These are phyloP conservation scores for Gracilariopsis chorda DNA, from an alignment of 23 red algal species.

Conservation along the genomic window DNA sequence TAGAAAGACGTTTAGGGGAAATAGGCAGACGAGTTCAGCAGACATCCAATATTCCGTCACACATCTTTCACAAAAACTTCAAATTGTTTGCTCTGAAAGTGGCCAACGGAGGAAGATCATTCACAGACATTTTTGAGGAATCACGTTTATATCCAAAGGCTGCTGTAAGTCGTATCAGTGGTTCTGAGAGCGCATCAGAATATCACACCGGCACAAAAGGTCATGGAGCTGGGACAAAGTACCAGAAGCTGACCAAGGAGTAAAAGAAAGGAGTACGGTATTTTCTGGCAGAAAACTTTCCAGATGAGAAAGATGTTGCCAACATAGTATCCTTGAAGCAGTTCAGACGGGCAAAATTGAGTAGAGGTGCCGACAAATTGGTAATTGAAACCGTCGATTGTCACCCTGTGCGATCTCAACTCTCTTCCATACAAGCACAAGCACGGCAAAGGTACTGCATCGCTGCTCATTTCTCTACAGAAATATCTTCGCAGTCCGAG, in stretches of 20 bases:
- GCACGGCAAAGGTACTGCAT: background rate
- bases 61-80: background rate
- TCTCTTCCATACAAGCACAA: background rate
- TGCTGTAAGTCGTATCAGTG: background rate
- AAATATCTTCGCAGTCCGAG: background rate
- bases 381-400: background rate
- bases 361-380: background rate
- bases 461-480: background rate
- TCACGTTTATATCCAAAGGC: background rate
- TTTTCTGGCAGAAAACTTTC: background rate
- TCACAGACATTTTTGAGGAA: background rate
- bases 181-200: background rate
- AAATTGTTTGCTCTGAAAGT: constrained; percentile 12
- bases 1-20: background rate
- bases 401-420: background rate
- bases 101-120: background rate
- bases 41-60: background rate
- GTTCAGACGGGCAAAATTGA: background rate
- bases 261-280: background rate
- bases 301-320: background rate
- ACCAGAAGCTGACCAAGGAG: background rate
- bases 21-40: background rate
- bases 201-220: background rate
- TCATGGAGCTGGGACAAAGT: background rate
- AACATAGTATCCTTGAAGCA: background rate